Evolutionary conservation across 164 flowering plant genomes (phyloP), one percentile per base, ranked within the genome.

Genomic region (Tetracentron sinense): DNA sequence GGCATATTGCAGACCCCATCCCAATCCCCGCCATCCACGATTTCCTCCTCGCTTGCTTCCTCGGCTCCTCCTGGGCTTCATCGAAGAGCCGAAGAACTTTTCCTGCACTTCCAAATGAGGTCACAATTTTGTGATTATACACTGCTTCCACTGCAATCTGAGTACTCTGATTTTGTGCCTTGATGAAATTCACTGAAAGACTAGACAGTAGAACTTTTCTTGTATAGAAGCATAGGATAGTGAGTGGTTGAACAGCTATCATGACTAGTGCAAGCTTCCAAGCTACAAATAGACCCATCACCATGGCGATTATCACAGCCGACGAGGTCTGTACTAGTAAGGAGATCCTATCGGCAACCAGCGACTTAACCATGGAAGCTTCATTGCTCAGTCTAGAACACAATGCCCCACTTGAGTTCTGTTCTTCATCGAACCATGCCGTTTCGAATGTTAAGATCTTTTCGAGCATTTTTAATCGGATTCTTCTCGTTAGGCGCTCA

Each of bases 221-320:
- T 0, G 88, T 76, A 66, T 92, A 92, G 63, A 90, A 90, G 58
- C 98, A 92, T 0, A 87, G 73, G 31, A 92, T 90, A 1, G 93
- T 83, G 20, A 92, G 70, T 0, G 98, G 98, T 64, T 92, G 98
- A 42, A 86, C 82, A 0, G 96, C 98, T 3, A 92, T 85, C 88
- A 92, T 88, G 7, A 92, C 93, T 8, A 90, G 64, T 0, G 96
- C 98, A 0, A 92, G 89, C 73, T 84, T 89, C 98, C 98, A 92
- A 12, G 98, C 96, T 3, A 87, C 70, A 14, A 79, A 33, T 25
- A 92, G 70, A 4, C 98, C 96, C 77, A 92, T 65, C n/a, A 81
- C 71, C 85, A 85, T 83, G 0, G 98, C 87, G 2, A 85, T 77
- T 0, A 68, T 70, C 31, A 90, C 96, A 7, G 89, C 88, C 6